Base-by-base conservation (phyloP, 345 rosid species). In the Dimocarpus longan region DNA sequence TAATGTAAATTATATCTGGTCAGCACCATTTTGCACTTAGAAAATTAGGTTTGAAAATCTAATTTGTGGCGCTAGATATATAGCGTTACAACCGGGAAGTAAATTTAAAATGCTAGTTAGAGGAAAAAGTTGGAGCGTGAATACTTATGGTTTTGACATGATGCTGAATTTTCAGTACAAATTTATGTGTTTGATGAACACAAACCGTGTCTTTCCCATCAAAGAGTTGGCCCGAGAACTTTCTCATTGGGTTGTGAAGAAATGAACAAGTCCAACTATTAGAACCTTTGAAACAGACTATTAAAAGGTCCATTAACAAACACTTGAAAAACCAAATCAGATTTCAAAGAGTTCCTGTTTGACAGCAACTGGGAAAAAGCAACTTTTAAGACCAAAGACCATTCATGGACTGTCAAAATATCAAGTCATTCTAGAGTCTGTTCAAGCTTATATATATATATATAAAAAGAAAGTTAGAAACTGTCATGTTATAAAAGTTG, bases 141-240 rank as follows among this genome's bases (percentile, higher is more conserved):
- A 32, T 32, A 32, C 37, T 32, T 32, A 32, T 46, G 5, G 52
- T 46, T 46, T 46, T 46, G 52, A 46, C 1, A 46, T 46, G 52
- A 46, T 46, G 52, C 8, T 46, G 37, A 32, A 32, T 32, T 32
- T 2, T 32, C 37, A 32, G 37, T 32, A 32, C 37, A 32, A 1
- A 3, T 32, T 32, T 32, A 2, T 32, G 37, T 32, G 4, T 32
- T 32, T 32, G 18, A 52, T 13, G 18, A 44, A 24, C 57, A n/a
- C 39, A 67, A 60, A 64, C 83, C 83, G 60, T 77, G 50, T 67
- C 39, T 64, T 48, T 73, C 84, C 80, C n/a, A 15, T 68, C 26
- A 19, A 19, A 37, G 80, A 81, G 72, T 62, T 48, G 28, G 21
- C 50, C 50, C 6, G 16, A 22, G 37, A 43, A 60, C 24, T 73